Conservation (phyloP, 352 stramenopile genomes). For the Globisporangium recalcitrans region DNA sequence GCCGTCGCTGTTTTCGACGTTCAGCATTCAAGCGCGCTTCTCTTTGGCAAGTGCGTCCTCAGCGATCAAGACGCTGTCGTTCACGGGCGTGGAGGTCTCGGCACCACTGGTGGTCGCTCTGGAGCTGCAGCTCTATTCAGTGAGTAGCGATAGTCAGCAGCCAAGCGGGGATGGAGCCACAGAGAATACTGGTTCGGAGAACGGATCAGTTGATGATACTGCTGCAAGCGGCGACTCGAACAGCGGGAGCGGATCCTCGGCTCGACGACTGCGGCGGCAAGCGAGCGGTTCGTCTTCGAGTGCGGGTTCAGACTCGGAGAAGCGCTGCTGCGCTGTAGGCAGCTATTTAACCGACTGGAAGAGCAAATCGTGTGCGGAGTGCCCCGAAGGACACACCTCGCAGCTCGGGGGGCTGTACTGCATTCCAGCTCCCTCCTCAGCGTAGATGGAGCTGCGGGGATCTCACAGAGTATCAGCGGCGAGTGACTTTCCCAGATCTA, state of each 20-base stretch:
- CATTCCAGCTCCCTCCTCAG: background rate
- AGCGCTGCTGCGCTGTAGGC: background rate
- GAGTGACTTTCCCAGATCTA: too few relatives aligned
- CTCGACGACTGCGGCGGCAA: background rate
- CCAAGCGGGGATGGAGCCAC: background rate
- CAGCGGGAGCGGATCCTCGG: background rate
- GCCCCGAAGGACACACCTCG: background rate
- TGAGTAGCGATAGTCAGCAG: background rate
- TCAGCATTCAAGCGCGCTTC: background rate
- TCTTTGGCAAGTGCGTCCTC: background rate
- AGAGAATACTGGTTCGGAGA: background rate
- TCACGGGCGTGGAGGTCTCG: background rate
- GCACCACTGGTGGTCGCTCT: background rate
- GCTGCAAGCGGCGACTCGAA: background rate
- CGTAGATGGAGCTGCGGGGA: background rate
- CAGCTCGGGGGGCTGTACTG: conserved; percentile 1
- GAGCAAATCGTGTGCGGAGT: background rate
- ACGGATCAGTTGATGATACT: background rate
- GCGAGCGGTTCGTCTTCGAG: background rate
- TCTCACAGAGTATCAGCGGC: too few relatives aligned
- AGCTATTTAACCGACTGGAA: background rate
- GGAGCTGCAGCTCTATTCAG: background rate
- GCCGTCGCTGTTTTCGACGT: background rate
- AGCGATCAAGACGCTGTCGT: background rate
- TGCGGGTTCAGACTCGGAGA: background rate